phyloP scores from a whole-genome alignment of 208 protist genomes.

The Crithidia mellificae region DNA sequence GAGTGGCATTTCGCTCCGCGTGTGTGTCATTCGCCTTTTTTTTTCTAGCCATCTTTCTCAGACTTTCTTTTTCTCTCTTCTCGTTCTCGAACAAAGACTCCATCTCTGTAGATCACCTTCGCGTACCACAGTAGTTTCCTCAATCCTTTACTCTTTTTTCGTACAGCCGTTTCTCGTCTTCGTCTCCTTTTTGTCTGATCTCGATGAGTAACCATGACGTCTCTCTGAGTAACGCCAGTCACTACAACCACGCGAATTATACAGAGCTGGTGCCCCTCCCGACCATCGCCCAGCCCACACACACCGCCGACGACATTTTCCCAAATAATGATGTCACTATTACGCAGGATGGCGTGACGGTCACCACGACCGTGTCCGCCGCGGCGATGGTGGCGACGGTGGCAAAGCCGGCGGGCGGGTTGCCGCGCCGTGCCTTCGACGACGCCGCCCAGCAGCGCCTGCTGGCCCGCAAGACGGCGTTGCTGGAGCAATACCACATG shows the following conservation, averaged over 20 bases:
- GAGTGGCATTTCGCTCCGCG: too few species aligned
- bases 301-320: neutral
- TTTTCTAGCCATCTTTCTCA: neutral
- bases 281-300: slow-evolving; percentile 9
- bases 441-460: slow-evolving; percentile 14
- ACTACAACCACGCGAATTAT: slow-evolving; percentile 38
- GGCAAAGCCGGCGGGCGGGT: neutral
- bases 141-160: too few species aligned
- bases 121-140: neutral
- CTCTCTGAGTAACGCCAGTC: slow-evolving; percentile 42
- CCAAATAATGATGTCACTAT: neutral
- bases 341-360: slow-evolving; percentile 1
- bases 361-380: slow-evolving; percentile 15
- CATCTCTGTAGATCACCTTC: neutral
- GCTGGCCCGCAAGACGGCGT: slow-evolving; percentile 14
- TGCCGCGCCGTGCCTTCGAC: neutral
- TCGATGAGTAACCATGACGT: slow-evolving; percentile 41
- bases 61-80: slow-evolving; percentile 20
- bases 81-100: neutral
- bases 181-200: slow-evolving; percentile 1
- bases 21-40: too few species aligned
- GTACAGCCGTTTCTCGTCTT: too few species aligned
- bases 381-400: slow-evolving; percentile 7
- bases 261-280: slow-evolving; percentile 19
- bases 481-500: slow-evolving; percentile 29